Evolutionary conservation across 2,329 filamentous ascomycete genomes (phyloP).

Genomic region (Exophiala lecanii-corni): DNA sequence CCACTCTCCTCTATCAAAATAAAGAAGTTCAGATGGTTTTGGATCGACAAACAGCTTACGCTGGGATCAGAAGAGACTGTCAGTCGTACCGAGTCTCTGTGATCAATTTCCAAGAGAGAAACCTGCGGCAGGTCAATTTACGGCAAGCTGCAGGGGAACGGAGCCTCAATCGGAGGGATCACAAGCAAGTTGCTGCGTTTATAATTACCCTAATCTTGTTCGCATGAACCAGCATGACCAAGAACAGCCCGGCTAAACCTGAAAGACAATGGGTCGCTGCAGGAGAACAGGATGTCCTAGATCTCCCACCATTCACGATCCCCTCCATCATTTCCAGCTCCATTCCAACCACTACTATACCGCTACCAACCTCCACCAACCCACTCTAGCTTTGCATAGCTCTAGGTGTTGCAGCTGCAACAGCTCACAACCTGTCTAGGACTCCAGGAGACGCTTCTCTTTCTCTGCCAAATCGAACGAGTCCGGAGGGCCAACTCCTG

Average conservation of each 20-base stretch:
- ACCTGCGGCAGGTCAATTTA: neutral
- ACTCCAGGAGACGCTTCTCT: neutral
- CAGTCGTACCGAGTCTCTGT: too few species aligned
- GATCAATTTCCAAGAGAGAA: too few species aligned
- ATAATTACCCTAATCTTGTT: slow-evolving; percentile 18
- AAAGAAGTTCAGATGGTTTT: neutral
- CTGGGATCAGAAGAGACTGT: too few species aligned
- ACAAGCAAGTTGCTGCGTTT: neutral
- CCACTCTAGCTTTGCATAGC: slow-evolving; percentile 22
- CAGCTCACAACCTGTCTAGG: slow-evolving; percentile 2
- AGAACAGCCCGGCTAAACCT: slow-evolving; percentile 21
- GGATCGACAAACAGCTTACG: neutral
- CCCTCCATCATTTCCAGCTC: slow-evolving; percentile 8
- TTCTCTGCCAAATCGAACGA: neutral
- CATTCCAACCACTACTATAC: slow-evolving; percentile 14
- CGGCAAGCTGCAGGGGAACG: slow-evolving; percentile 1
- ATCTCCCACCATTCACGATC: slow-evolving; percentile 16
- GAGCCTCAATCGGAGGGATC: neutral
- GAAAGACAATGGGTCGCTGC: slow-evolving; percentile 18
- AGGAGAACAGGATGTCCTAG: slow-evolving; percentile 20
- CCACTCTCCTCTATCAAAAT: slow-evolving; percentile 25
- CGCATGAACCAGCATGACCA: slow-evolving; percentile 21
- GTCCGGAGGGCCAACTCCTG: slow-evolving; percentile 1
- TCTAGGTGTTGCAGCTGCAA: slow-evolving; percentile 14
- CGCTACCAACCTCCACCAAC: slow-evolving; percentile 18